Evolutionary conservation across 1,284 basidiomycete genomes (phyloP), one percentile per base, ranked within the genome.

Genomic region (Veloboletus limbatus): DNA sequence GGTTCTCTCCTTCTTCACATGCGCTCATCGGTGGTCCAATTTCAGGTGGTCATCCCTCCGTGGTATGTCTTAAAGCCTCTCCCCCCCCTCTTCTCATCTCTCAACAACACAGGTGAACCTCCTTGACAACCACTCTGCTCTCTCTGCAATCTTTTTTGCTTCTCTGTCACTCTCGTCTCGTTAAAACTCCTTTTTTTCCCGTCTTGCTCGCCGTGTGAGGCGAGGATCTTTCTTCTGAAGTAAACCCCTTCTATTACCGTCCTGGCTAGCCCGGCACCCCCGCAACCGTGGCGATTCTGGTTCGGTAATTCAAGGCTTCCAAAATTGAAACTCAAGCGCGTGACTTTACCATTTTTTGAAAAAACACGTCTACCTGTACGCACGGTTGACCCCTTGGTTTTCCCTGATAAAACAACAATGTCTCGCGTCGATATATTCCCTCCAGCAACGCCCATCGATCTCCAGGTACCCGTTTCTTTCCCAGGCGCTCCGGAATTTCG

Each of bases 21-120:
- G 32, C 11, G 30, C 43, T 49, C 40, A 53, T 33, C 34, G 39
- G 24, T 42, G 20, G 8, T 20, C 39, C n/a, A 8, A 26, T 47
- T 56, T 51, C 55, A 89, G 86, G 86, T 88, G 85, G 85, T 81
- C 81, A 67, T 83, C 81, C 51, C 79, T 88, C 60, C 75, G 85
- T 77, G 87, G 86, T 86, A 54, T 44, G 76, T 67, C 36, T 51
- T 49, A 48, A 45, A 38, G 16, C 48, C 49, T 43, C 51, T 51
- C 39, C 9, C 34, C 22, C 30, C 37, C 32, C 31, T 48, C 45
- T 45, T 28, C 56, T 65, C 54, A 65, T 45, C 52, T 27, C 39
- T 39, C 45, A 46, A 51, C 54, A 24, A 53, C n/a, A n/a, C n/a
- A 88, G 86, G 87, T 63, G 84, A 88, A 80, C 86, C 86, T 69